These are phyloP conservation scores for Seiridium cupressi DNA, from an alignment of 2,329 filamentous ascomycete species.

Conservation along the genomic window DNA sequence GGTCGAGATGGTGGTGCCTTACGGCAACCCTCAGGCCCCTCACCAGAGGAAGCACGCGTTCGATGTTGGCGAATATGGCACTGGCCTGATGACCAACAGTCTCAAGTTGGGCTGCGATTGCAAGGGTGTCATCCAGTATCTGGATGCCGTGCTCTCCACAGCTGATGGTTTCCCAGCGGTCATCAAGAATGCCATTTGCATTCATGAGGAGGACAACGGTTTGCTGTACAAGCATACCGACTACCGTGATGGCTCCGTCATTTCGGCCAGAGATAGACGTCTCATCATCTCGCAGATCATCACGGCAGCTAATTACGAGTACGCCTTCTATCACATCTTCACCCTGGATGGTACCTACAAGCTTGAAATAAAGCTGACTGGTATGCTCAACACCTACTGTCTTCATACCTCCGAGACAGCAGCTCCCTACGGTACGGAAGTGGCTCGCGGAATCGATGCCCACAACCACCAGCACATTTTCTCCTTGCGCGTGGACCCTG, in stretches of 20 bases:
- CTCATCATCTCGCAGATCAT: conserved; percentile 68
- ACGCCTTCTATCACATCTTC: conserved; percentile 40
- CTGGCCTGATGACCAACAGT: conserved; percentile 64
- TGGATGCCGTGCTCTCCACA: conserved; percentile 55
- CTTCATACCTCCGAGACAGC: conserved; percentile 14
- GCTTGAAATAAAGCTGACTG: conserved; percentile 14
- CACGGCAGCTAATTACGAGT: conserved; percentile 71
- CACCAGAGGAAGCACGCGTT: conserved; percentile 64
- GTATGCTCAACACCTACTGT: conserved; percentile 15
- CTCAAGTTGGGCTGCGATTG: conserved; percentile 63
- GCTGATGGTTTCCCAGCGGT: conserved; percentile 50
- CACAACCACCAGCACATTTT: conserved; percentile 74
- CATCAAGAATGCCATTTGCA: conserved; percentile 60
- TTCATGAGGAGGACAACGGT: conserved; percentile 70
- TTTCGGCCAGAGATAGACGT: conserved; percentile 58
- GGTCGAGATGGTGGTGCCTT: conserved; percentile 75
- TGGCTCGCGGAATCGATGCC: conserved; percentile 62
- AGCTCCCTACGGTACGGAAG: conserved; percentile 55
- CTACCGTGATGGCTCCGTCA: conserved; percentile 59
- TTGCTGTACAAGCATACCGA: conserved; percentile 73
- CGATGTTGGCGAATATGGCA: conserved; percentile 61
- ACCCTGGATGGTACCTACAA: conserved; percentile 15
- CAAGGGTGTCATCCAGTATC: conserved; percentile 68
- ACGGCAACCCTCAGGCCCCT: conserved; percentile 56
- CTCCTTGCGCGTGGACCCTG: conserved; percentile 62